Conservation (phyloP, 371 early-diverging fungal species). For the Rhizopus microsporus region DNA sequence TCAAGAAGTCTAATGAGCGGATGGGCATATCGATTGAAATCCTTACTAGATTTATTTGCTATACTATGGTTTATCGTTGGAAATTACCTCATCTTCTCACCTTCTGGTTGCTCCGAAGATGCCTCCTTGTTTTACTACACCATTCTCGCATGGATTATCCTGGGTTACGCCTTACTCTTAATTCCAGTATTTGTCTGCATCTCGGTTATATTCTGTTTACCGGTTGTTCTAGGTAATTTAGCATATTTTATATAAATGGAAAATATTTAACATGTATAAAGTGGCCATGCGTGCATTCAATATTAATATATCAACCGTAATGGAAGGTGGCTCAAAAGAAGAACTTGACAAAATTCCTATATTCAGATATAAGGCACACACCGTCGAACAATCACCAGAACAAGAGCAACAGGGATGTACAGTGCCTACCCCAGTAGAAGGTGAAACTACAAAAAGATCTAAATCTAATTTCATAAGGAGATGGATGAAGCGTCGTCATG, state of each 20-base stretch:
- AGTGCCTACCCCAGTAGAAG: not conserved
- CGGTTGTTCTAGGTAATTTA: constrained; percentile 51
- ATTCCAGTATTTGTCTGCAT: constrained; percentile 61
- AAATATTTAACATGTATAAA: not conserved
- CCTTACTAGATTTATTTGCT: constrained; percentile 61
- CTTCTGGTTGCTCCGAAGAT: constrained; percentile 34
- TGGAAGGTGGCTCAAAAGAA: constrained; percentile 59
- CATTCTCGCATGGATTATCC: constrained; percentile 58
- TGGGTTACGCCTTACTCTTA: constrained; percentile 67
- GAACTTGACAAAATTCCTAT: constrained; percentile 58
- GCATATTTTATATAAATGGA: constrained; percentile 21
- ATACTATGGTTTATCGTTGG: constrained; percentile 71
- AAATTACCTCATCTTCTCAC: constrained; percentile 67
- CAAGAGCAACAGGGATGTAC: not conserved
- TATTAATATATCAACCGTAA: constrained; percentile 49
- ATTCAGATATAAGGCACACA: constrained; percentile 24
- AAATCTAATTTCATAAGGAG: constrained; percentile 4
- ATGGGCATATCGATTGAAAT: constrained; percentile 41
- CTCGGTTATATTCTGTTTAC: constrained; percentile 65
- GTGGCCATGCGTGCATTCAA: constrained; percentile 56
- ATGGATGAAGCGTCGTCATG: constrained; percentile 8
- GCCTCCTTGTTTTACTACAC: constrained; percentile 61
- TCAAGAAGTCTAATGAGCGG: constrained; percentile 16
- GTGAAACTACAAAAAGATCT: not conserved
- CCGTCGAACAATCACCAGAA: not conserved